Percentiles rank a stretch among this genome's conserved stretches.
These are phyloP conservation scores for Pythium coloratum DNA, from an alignment of 352 stramenopile genomes.

Conservation along the genomic window DNA sequence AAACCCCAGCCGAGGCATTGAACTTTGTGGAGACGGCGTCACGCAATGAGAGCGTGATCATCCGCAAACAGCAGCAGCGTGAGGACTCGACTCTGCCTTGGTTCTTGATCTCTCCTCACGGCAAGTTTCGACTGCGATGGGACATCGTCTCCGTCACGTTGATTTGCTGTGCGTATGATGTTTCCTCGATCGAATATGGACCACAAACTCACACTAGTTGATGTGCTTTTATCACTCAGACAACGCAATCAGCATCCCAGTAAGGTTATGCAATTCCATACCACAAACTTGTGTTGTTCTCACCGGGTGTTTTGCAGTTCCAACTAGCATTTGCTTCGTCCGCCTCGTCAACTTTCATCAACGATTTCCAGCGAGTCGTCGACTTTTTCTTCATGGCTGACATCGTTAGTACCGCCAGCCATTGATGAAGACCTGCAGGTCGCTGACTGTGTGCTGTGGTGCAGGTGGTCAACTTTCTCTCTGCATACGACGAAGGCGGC, in stretches of 20 bases:
- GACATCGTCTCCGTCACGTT: conserved; percentile 67
- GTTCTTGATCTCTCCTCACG: conserved; percentile 72
- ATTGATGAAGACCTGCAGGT: not conserved
- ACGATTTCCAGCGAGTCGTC: conserved; percentile 57
- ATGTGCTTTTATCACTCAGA: conserved; percentile 34
- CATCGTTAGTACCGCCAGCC: conserved; percentile 42
- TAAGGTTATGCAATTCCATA: conserved; percentile 12
- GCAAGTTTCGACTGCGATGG: conserved; percentile 78
- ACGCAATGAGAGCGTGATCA: conserved; percentile 85
- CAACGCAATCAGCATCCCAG: conserved; percentile 74
- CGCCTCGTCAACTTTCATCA: conserved; percentile 29
- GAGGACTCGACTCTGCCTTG: conserved; percentile 79
- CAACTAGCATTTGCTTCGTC: conserved; percentile 56
- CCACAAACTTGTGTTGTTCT: not conserved
- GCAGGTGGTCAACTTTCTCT: conserved; percentile 72
- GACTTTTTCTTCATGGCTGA: conserved; percentile 74
- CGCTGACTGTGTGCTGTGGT: not conserved
- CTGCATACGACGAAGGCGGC: conserved; percentile 60
- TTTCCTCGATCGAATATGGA: not conserved
- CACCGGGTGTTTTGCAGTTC: conserved; percentile 43
- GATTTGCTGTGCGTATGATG: conserved; percentile 62
- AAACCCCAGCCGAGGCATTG: conserved; percentile 47
- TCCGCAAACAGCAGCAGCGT: conserved; percentile 82
- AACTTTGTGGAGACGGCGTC: conserved; percentile 77
- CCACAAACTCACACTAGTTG: not conserved